Percentiles rank a stretch among this genome's conserved stretches.
phyloP scores from a whole-genome alignment of 2,329 filamentous ascomycete genomes.

The Berkeleyomyces basicola region DNA sequence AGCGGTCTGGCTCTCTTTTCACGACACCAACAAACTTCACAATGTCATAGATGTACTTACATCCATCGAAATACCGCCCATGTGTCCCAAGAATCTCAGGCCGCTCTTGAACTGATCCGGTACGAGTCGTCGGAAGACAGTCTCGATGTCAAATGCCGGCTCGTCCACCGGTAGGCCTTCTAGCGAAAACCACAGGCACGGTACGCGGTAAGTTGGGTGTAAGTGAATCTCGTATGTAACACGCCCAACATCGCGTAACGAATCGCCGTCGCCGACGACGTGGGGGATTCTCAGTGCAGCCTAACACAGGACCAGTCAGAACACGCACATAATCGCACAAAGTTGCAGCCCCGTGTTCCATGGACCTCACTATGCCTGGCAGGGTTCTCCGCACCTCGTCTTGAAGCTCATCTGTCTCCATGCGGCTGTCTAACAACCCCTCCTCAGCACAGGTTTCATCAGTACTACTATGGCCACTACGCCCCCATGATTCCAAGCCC shows the following conservation, averaged over 20 bases:
- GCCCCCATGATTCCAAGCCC: slow-evolving; percentile 6
- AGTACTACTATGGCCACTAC: slow-evolving; percentile 6
- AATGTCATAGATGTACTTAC: slow-evolving; percentile 34
- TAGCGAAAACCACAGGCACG: slow-evolving; percentile 60
- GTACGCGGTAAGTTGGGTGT: slow-evolving; percentile 58
- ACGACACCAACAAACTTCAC: background rate
- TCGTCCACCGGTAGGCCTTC: slow-evolving; percentile 39
- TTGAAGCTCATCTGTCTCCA: slow-evolving; percentile 34
- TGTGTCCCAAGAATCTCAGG: slow-evolving; percentile 43
- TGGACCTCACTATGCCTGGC: background rate
- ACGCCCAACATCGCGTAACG: slow-evolving; percentile 23
- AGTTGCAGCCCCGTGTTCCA: background rate
- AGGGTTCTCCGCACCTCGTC: slow-evolving; percentile 28
- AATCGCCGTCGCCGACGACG: background rate
- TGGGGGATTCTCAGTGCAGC: slow-evolving; percentile 1
- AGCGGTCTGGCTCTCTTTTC: slow-evolving; percentile 3
- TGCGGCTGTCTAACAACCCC: slow-evolving; percentile 25
- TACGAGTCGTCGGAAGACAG: slow-evolving; percentile 54
- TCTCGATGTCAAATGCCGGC: slow-evolving; percentile 44
- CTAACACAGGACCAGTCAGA: slow-evolving; percentile 14
- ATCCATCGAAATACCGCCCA: slow-evolving; percentile 60
- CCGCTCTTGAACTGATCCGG: slow-evolving; percentile 45
- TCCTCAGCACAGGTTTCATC: slow-evolving; percentile 14
- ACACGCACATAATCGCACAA: background rate
- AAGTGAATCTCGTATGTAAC: slow-evolving; percentile 60